Percentiles rank a stretch among this genome's conserved stretches.
Evolutionary conservation across 2,329 filamentous ascomycete species (phyloP).

Genomic region (Phoma sp.): DNA sequence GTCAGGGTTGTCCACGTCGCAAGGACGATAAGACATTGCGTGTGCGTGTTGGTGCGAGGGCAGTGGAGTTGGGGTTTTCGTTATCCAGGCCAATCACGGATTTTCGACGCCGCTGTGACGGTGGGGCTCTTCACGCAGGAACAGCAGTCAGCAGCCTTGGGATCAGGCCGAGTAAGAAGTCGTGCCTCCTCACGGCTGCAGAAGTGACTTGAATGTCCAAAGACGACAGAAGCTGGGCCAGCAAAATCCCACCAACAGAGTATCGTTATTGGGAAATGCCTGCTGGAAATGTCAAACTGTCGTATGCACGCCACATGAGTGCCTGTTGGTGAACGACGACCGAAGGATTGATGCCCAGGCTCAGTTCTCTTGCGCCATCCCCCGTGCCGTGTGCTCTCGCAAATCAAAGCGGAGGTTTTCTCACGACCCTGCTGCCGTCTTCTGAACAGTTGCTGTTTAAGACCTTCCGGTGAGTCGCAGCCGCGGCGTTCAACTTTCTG

Average conservation of each 20-base stretch:
- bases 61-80: constrained; percentile 16
- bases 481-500: not conserved
- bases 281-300: constrained; percentile 1
- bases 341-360: constrained; percentile 19
- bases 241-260: constrained; percentile 6
- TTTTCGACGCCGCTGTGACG: not conserved
- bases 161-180: constrained; percentile 5
- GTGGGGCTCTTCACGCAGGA: not conserved
- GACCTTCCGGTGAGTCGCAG: not conserved
- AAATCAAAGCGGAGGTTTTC: not conserved
- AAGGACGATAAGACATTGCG: constrained; percentile 38
- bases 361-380: constrained; percentile 9
- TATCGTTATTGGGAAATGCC: not conserved
- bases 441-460: not conserved
- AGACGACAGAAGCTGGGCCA: not conserved
- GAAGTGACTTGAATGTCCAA: constrained; percentile 26
- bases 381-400: not conserved
- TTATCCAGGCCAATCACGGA: constrained; percentile 3
- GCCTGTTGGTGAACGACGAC: constrained; percentile 7
- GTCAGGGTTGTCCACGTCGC: constrained; percentile 34
- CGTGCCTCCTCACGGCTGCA: constrained; percentile 32
- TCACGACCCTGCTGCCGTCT: not conserved
- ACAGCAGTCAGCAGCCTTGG: constrained; percentile 19
- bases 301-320: constrained; percentile 2
- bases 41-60: constrained; percentile 19